Percentiles rank a stretch among this genome's conserved stretches.
Conservation (phyloP, 169 alveolate species). For the Plasmodium billcollinsi region DNA sequence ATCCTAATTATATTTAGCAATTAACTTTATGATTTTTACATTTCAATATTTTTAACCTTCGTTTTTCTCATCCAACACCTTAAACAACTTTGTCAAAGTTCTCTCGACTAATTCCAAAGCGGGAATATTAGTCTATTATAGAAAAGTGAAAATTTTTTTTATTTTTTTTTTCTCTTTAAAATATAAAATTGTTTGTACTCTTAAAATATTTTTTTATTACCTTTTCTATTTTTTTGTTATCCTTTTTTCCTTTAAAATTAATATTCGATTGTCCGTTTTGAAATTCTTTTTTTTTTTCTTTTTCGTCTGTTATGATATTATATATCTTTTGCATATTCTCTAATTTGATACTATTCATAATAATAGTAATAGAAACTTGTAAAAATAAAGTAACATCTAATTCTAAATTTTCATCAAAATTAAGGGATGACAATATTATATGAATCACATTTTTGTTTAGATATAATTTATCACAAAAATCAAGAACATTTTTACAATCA, state of each 20-base stretch:
- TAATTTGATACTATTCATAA: conserved; percentile 44
- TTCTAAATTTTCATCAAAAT: conserved; percentile 56
- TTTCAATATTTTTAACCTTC: conserved; percentile 40
- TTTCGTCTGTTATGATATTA: conserved; percentile 43
- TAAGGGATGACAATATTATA: conserved; percentile 47
- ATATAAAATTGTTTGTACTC: neutral
- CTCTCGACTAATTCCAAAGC: conserved; percentile 69
- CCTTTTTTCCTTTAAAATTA: conserved; percentile 18
- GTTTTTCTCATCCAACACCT: conserved; percentile 73
- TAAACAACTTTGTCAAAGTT: conserved; percentile 68
- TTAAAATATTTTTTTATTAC: conserved; percentile 2
- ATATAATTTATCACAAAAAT: conserved; percentile 54
- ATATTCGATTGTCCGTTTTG: conserved; percentile 15
- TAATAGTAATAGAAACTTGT: conserved; percentile 45
- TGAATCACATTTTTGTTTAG: conserved; percentile 66
- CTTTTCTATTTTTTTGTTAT: conserved; percentile 22
- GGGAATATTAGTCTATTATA: conserved; percentile 51
- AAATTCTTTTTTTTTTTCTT: conserved; percentile 49
- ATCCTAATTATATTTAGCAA: neutral
- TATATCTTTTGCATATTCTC: conserved; percentile 68
- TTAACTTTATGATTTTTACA: neutral
- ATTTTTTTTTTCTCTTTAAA: neutral
- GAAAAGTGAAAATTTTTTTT: neutral
- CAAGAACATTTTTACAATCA: conserved; percentile 68
- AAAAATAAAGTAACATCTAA: conserved; percentile 47